phyloP scores from a whole-genome alignment of 1,284 basidiomycete species.

The Porodaedalea pini region DNA sequence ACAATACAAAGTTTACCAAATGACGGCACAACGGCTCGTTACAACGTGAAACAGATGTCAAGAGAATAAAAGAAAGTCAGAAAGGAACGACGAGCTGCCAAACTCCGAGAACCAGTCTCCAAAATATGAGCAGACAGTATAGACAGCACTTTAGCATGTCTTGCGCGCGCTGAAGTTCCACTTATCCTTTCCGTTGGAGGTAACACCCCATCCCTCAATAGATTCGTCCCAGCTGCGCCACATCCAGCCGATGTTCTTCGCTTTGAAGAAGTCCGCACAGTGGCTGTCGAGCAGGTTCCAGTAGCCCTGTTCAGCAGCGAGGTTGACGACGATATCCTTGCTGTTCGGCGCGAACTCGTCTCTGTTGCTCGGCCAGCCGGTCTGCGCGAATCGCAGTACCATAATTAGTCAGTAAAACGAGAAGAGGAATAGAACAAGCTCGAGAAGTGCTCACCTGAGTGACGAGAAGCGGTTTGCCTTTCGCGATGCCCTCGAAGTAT shows the following conservation, averaged over 20 bases:
- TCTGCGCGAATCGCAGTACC: not conserved
- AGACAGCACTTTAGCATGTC: constrained; percentile 12
- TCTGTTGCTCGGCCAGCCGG: constrained; percentile 24
- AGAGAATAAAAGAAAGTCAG: too few relatives aligned
- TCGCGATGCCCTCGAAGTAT: constrained; percentile 13
- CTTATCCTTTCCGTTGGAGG: constrained; percentile 12
- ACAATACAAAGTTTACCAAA: too few relatives aligned
- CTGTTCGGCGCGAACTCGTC: constrained; percentile 21
- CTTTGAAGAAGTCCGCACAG: constrained; percentile 19
- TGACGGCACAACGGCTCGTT: too few relatives aligned
- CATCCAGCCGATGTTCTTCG: constrained; percentile 20
- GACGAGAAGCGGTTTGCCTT: constrained; percentile 19
- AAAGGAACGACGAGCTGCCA: too few relatives aligned
- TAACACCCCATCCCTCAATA: constrained; percentile 13
- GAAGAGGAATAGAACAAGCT: not conserved
- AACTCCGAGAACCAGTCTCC: too few relatives aligned
- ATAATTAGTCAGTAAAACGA: not conserved
- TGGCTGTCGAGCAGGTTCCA: constrained; percentile 22
- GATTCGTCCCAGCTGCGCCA: constrained; percentile 18
- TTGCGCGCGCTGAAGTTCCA: constrained; percentile 10
- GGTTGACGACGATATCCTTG: constrained; percentile 17
- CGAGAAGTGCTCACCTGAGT: constrained; percentile 10
- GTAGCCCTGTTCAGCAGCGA: constrained; percentile 19
- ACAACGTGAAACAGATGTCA: too few relatives aligned
- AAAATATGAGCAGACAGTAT: too few relatives aligned